Base-by-base conservation (phyloP, 805 yeast genomes). In the Nakazawaea ishiwadae region DNA sequence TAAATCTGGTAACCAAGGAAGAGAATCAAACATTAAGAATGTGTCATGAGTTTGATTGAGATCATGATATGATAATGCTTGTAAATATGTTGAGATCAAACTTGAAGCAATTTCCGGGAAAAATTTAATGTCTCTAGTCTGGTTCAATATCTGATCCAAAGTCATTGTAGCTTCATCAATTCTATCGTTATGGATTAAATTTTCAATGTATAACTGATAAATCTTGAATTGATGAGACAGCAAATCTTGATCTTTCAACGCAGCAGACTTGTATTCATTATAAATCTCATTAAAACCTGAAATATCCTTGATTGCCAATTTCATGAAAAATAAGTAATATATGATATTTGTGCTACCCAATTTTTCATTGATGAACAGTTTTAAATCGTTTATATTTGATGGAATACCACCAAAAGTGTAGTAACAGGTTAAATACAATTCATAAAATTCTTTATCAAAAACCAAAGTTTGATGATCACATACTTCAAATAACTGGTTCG, bases 91-190 rank as follows among this genome's bases (percentile, higher is more conserved):
- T 4, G 65, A 57, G 15, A 63, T 39, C 34, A 62, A 37, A 12
- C 23, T 20, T 4, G 31, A 10, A 26, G 37, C 17, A 15, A 16
- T 19, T 2, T 20, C 15, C 7, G 30, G n/a, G 16, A 31, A 35
- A 30, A 14, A 11, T 16, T 12, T 18, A 4, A 59, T 56, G 18
- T 55, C 52, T 50, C 64, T 66, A 48, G 66, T 68, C 35, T 75
- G 71, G 0, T 64, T 51, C 31, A 82, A 55, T 6, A 81, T 63
- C 30, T 69, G 63, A 53, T 82, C 84, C 49, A 84, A 59, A 39
- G 81, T 69, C 45, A 71, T 65, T 1, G 82, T 68, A 3, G 88
- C 81, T 30, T 71, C 50, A 7, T 65, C 62, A 24, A 68, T 48
- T 47, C 79, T 73, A 28, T 70, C 73, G 31, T 73, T 71, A 37